Percentiles rank a stretch among this genome's conserved stretches.
Evolutionary conservation across 1,139 yeast genomes (phyloP).

Genomic region (Debaryomyces subglobosus): DNA sequence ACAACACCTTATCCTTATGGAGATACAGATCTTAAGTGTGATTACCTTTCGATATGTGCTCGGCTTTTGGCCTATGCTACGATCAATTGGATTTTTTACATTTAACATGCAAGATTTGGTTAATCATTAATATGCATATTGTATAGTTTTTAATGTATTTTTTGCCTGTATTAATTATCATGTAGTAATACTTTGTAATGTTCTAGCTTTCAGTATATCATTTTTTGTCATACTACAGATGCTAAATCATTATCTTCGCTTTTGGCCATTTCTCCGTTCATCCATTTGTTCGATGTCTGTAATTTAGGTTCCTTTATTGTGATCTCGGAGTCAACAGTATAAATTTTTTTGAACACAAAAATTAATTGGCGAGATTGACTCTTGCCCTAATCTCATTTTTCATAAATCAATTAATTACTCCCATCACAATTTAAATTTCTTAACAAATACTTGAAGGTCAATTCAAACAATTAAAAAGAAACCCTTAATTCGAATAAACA

Average conservation of each 20-base stretch:
- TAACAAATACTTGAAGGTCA: slow-evolving; percentile 5
- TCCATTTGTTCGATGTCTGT: neutral
- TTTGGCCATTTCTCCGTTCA: neutral
- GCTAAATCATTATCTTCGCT: neutral
- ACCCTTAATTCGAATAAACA: neutral
- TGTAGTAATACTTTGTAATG: neutral
- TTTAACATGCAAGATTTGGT: slow-evolving; percentile 3
- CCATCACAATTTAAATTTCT: neutral
- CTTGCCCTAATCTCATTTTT: slow-evolving; percentile 8
- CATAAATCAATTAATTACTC: slow-evolving; percentile 7
- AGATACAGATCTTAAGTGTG: slow-evolving; percentile 90
- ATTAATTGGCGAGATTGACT: slow-evolving; percentile 1
- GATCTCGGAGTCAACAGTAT: slow-evolving; percentile 2
- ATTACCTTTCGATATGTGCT: neutral
- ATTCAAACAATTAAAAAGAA: neutral
- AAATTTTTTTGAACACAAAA: slow-evolving; percentile 7
- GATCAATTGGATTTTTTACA: neutral
- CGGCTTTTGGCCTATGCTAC: neutral
- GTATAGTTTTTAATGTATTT: slow-evolving; percentile 6
- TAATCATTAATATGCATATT: slow-evolving; percentile 3
- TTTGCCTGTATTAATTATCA: slow-evolving; percentile 5
- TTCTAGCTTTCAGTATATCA: neutral
- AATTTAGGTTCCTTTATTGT: neutral
- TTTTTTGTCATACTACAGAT: neutral
- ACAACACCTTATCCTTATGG: slow-evolving; percentile 99